Percentiles rank a stretch among this genome's conserved stretches.
Evolutionary conservation across 1,284 basidiomycete genomes (phyloP).

Genomic region (Microbotryum silenes-acaulis): DNA sequence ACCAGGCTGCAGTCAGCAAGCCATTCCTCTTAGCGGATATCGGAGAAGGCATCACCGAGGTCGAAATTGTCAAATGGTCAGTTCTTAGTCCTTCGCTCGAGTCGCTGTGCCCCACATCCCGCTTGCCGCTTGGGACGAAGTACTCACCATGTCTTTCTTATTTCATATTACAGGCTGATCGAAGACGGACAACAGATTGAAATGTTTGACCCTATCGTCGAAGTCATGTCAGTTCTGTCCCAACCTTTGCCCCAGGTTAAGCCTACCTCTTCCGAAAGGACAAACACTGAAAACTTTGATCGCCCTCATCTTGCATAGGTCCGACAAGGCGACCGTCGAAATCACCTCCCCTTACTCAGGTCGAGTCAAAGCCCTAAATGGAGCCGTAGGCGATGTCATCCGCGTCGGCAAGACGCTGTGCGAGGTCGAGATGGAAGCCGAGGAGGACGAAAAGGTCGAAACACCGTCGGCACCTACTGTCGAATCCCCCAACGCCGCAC

Average conservation of each 20-base stretch:
- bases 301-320: slow-evolving; percentile 36
- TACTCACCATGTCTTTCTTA: not conserved
- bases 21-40: slow-evolving; percentile 88
- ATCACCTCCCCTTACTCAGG: slow-evolving; percentile 85
- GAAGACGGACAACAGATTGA: slow-evolving; percentile 57
- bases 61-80: slow-evolving; percentile 79
- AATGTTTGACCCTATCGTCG: slow-evolving; percentile 79
- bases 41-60: slow-evolving; percentile 79
- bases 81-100: slow-evolving; percentile 37
- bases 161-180: slow-evolving; percentile 8
- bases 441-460: slow-evolving; percentile 37
- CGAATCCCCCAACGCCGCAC: not conserved
- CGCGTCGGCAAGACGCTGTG: slow-evolving; percentile 80
- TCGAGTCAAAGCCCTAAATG: slow-evolving; percentile 60
- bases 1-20: slow-evolving; percentile 4
- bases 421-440: slow-evolving; percentile 68
- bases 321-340: slow-evolving; percentile 89
- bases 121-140: not conserved
- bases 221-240: slow-evolving; percentile 48
- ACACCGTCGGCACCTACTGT: slow-evolving; percentile 14
- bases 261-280: not conserved
- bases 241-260: not conserved
- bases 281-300: not conserved
- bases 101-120: not conserved
- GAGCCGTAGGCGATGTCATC: slow-evolving; percentile 73